phyloP scores from a whole-genome alignment of 345 rosid genomes.

The Zanthoxylum bungeanum region DNA sequence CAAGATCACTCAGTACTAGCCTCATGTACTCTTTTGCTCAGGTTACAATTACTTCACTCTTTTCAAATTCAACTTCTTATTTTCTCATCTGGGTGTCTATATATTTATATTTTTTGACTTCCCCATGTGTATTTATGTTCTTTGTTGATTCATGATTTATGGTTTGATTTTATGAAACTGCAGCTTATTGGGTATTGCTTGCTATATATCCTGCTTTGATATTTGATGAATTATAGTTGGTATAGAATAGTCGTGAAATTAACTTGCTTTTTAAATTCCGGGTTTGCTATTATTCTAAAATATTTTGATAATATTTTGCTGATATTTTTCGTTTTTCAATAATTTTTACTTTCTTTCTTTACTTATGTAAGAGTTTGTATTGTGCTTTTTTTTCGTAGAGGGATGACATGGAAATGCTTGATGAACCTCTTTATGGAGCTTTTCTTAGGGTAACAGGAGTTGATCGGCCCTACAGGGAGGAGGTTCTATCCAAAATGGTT shows the following conservation, averaged over 20 bases:
- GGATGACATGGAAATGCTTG: constrained; percentile 73
- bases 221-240: not conserved
- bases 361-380: not conserved
- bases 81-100: not conserved
- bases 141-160: not conserved
- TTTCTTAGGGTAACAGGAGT: constrained; percentile 50
- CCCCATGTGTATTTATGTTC: not conserved
- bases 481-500: constrained; percentile 63
- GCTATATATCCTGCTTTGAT: not conserved
- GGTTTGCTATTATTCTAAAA: not conserved
- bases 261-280: not conserved
- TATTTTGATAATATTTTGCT: not conserved
- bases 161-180: not conserved
- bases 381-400: constrained; percentile 42
- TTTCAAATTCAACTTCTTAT: not conserved
- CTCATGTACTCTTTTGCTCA: constrained; percentile 89
- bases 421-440: constrained; percentile 68
- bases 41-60: constrained; percentile 27
- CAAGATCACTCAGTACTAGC: constrained; percentile 84
- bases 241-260: not conserved
- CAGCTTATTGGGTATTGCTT: not conserved
- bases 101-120: not conserved
- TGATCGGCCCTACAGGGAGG: constrained; percentile 65
- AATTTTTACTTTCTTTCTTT: too few relatives aligned
- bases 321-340: not conserved